Evolutionary conservation across 2,329 filamentous ascomycete species (phyloP), one percentile per base, ranked within the genome.

Genomic region (Raffaelea albimanens): DNA sequence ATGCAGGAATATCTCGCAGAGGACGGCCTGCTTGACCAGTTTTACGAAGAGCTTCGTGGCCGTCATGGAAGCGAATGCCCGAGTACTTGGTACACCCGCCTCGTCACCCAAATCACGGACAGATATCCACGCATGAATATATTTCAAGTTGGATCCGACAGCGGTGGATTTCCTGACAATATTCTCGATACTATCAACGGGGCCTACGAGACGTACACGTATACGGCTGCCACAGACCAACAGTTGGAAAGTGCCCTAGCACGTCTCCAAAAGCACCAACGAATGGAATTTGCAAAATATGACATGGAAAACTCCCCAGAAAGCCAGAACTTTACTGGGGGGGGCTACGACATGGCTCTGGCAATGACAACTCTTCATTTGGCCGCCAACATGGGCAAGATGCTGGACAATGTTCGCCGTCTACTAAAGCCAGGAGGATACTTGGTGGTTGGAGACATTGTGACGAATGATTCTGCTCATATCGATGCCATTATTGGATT

Each of bases 121-220:
- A 59, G 61, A 3, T 64, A 63, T 44, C 67, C 67, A 0, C 58
- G 59, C 31, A 55, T 66, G 44, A 61, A 61, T 3, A 58, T 69
- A 20, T 45, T 70, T 10, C 45, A 50, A 38, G 34, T 38, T 38
- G 34, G 34, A 29, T 29, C 7, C 7, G 25, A 29, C 25, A 29
- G 25, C 25, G 7, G 13, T 7, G 13, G 25, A 7, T 13, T 13
- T 29, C 7, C 7, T 7, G 25, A 29, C 25, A 29, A 29, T 29
- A 29, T 16, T 23, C 19, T 3, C 4, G 18, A 23, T 41, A 41
- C 40, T n/a, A n/a, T n/a, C n/a, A n/a, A n/a, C n/a, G n/a, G n/a
- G n/a, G n/a, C n/a, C n/a, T n/a, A n/a, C n/a, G n/a, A n/a, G n/a
- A n/a, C n/a, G n/a, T n/a, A n/a, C n/a, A n/a, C n/a, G n/a, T n/a